Conservation (phyloP, 2,329 filamentous ascomycete genomes). For the Alternaria burnsii region DNA sequence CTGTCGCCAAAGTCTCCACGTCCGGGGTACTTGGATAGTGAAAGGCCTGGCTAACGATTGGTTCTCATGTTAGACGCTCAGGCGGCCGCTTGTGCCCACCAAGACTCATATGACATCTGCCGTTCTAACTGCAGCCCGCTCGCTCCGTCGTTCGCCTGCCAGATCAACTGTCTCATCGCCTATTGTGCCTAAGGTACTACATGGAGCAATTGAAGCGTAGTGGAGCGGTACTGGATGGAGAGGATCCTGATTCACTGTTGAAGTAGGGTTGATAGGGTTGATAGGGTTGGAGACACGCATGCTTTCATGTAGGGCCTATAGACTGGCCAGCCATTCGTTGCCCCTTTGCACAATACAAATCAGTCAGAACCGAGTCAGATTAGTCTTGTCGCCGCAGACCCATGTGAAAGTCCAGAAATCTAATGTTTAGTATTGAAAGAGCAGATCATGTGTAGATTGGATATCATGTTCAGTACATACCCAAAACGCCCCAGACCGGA, state of each 20-base stretch:
- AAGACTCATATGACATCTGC: background rate
- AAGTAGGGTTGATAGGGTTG: background rate
- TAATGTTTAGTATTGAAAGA: background rate
- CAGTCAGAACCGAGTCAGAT: no score
- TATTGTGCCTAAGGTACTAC: background rate
- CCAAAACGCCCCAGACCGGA: background rate
- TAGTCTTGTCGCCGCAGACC: background rate
- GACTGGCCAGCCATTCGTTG: background rate
- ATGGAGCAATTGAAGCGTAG: no score
- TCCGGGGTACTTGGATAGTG: background rate
- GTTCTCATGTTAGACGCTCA: background rate
- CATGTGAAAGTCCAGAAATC: no score
- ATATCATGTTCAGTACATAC: conserved; percentile 3
- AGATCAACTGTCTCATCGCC: background rate
- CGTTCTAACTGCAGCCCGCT: background rate
- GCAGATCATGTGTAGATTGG: conserved; percentile 2
- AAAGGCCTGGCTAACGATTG: no score
- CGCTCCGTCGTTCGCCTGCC: background rate
- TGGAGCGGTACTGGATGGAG: background rate
- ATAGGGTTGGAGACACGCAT: background rate
- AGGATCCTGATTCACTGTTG: background rate
- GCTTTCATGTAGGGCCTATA: background rate
- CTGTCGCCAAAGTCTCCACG: background rate
- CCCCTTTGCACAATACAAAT: background rate
- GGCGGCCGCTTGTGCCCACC: background rate